Conservation (phyloP, 345 rosid genomes). For the Pugionium cornutum region DNA sequence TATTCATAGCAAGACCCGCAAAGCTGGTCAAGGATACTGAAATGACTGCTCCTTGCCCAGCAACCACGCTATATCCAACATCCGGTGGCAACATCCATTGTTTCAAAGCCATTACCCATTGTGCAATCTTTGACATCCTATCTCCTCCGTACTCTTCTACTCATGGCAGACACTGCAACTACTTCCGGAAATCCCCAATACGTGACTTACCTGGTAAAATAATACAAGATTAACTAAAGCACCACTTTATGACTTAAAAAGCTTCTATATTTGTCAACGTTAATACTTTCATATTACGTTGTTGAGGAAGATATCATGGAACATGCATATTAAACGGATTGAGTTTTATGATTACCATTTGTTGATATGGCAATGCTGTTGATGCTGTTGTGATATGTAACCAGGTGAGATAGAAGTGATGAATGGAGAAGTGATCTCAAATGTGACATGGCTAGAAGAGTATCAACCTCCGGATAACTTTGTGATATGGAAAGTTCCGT, state of each 20-base stretch:
- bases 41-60: slow-evolving; percentile 70
- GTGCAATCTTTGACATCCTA: slow-evolving; percentile 77
- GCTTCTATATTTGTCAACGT: background rate
- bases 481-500: slow-evolving; percentile 70
- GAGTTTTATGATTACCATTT: slow-evolving; percentile 3
- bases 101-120: slow-evolving; percentile 78
- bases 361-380: slow-evolving; percentile 15
- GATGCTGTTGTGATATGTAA: slow-evolving; percentile 19
- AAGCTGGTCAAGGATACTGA: slow-evolving; percentile 67
- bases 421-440: slow-evolving; percentile 57
- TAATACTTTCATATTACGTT: background rate
- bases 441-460: slow-evolving; percentile 84
- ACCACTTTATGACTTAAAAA: slow-evolving; percentile 8
- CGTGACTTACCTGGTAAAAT: slow-evolving; percentile 60
- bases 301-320: slow-evolving; percentile 10
- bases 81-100: slow-evolving; percentile 84
- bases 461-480: slow-evolving; percentile 84
- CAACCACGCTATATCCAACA: slow-evolving; percentile 75
- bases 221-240: slow-evolving; percentile 5
- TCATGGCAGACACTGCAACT: slow-evolving; percentile 69
- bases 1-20: slow-evolving; percentile 78
- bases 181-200: slow-evolving; percentile 54
- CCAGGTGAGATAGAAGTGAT: slow-evolving; percentile 67
- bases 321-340: background rate
- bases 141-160: slow-evolving; percentile 76